Base-by-base conservation (phyloP, 2,329 filamentous ascomycete species). In the Raffaelea arxii region DNA sequence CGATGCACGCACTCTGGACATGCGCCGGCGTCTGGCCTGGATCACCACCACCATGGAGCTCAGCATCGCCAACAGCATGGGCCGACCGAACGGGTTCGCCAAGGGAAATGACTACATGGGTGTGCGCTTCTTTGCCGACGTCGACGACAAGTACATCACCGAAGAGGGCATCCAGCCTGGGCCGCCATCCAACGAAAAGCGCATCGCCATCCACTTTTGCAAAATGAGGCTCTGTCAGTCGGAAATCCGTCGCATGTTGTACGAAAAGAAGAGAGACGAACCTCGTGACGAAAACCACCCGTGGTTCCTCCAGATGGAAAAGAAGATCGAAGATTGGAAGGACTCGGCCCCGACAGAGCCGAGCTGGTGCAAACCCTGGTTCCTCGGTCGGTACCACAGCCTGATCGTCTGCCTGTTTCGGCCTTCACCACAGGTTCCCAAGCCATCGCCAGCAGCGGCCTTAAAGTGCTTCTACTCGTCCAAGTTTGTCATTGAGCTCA, bases 141-240 rank as follows among this genome's bases (percentile, higher is more conserved):
- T 88, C 32, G 83, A 88, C 55, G 92, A 98, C 64, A 74, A 81
- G 43, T 83, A 84, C 62, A 96, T 98, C 55, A 90, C 83, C 2
- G 71, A 78, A 2, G 72, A 82, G 27, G 90, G 88, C 3, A 84
- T 96, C 47, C 68, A 80, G 21, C 75, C 81, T 0, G 85, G 82
- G 1, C 83, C 82, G 5, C 73, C 78, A 2, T 87, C 86, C 32
- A 74, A 90, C 54, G 87, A 86, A 59, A 98, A 98, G 62, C 78
- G 86, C 56, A 82, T 94, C 23, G 83, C 88, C 3, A 89, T 96
- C 51, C 91, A 98, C 61, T 92, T 94, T 57, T 89, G 89, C 69
- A 91, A 86, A 59, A 94, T 96, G 87, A 77, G 88, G 46, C 65
- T 94, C 48, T 70, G 90, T 12, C 90, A 96, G 61, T 79, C 90